Conservation (phyloP, 192 early-diverging fungal species). For the Podila epigama region DNA sequence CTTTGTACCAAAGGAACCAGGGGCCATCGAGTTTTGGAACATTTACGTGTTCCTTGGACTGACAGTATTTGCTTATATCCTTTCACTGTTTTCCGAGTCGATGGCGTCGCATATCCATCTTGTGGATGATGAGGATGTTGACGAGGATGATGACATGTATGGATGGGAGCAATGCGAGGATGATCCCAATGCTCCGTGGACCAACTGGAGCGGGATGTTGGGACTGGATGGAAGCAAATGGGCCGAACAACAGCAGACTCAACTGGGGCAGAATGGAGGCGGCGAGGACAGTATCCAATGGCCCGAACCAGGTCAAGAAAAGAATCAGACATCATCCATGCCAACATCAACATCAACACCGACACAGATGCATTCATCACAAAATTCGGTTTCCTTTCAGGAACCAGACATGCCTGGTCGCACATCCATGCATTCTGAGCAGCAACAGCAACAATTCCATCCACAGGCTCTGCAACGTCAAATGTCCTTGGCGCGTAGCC, state of each 20-base stretch:
- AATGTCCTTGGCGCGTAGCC: background rate
- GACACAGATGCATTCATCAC: too few relatives aligned
- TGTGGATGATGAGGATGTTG: constrained; percentile 21
- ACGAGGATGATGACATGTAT: constrained; percentile 17
- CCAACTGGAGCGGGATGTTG: background rate
- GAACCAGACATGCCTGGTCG: background rate
- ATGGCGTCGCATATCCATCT: constrained; percentile 38
- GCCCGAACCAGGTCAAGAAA: background rate
- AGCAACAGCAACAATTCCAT: constrained; percentile 3
- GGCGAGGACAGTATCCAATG: background rate
- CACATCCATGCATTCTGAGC: background rate
- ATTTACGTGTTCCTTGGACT: constrained; percentile 44
- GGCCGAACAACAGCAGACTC: background rate
- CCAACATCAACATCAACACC: too few relatives aligned
- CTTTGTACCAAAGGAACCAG: constrained; percentile 33
- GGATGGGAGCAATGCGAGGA: constrained; percentile 29
- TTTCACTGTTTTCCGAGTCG: constrained; percentile 31
- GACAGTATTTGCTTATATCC: constrained; percentile 40
- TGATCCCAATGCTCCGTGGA: background rate
- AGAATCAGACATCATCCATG: background rate
- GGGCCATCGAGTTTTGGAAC: constrained; percentile 49
- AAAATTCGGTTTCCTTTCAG: background rate
- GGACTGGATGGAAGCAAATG: constrained; percentile 31
- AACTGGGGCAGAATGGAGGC: background rate
- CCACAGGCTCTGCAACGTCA: background rate